Percentiles rank a stretch among this genome's conserved stretches.
These are phyloP conservation scores for Glomus cerebriforme DNA, from an alignment of 192 early-diverging fungal species.

Conservation along the genomic window DNA sequence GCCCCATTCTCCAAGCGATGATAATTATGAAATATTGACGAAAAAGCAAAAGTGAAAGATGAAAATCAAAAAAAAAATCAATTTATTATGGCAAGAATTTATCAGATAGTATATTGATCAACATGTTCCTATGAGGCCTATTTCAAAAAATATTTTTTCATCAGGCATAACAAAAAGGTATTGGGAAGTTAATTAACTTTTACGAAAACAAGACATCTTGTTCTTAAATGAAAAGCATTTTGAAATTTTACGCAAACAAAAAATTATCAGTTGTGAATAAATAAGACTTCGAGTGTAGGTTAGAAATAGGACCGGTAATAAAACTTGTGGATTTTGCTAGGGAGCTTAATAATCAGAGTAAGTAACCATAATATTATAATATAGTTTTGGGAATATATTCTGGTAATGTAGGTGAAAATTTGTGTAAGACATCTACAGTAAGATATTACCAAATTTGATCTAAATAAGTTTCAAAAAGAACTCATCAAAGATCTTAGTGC, in stretches of 20 bases:
- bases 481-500: constrained; percentile 19
- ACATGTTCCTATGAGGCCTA: too few species aligned
- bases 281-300: constrained; percentile 8
- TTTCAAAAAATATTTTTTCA: too few species aligned
- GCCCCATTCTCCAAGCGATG: too few species aligned
- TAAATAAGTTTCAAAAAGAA: constrained; percentile 13
- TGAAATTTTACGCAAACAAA: constrained; percentile 6
- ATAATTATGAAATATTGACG: too few species aligned
- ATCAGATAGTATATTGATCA: too few species aligned
- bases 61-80: too few species aligned
- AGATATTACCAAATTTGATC: constrained; percentile 14
- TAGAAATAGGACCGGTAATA: constrained; percentile 4
- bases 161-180: background rate
- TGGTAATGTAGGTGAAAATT: constrained; percentile 21
- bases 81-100: too few species aligned
- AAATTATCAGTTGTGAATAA: constrained; percentile 26
- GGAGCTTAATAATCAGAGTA: constrained; percentile 1
- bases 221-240: constrained; percentile 23
- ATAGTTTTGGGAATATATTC: constrained; percentile 22
- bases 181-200: constrained; percentile 3
- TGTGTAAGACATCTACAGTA: constrained; percentile 15
- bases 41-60: too few species aligned
- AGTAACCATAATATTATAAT: constrained; percentile 20
- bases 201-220: constrained; percentile 4
- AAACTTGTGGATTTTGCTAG: background rate